Base-by-base conservation (phyloP, 768 basidiomycete genomes). In the Pleurotus giganteus region DNA sequence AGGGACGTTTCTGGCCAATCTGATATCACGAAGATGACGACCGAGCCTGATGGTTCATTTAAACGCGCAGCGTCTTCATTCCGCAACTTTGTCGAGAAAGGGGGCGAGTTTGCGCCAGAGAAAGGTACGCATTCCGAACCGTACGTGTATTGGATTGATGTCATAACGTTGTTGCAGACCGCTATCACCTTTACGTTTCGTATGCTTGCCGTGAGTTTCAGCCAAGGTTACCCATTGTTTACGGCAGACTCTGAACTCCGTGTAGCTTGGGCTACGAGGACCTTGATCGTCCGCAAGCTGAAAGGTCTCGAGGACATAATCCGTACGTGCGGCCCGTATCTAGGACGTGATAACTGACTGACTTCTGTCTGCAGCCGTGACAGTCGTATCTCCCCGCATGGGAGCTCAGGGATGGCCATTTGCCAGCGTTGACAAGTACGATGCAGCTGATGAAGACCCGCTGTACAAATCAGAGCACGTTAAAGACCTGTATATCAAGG, bases 121-220 rank as follows among this genome's bases (percentile, higher is more conserved):
- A 82, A 75, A 70, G 90, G 92, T 88, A 57, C 49, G 78, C 67
- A 29, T 4, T n/a, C 12, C 24, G 51, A 51, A 17, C 49, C 26
- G 8, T 9, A 19, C 43, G 5, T 24, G 13, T 36, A 6, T 4
- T 53, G 15, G 45, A 26, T 24, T 24, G 19, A 45, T n/a, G 29
- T 2, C 17, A 46, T 11, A 46, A 34, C 2, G 24, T n/a, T 42
- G 50, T 47, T 42, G 23, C 60, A 93, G 93, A 85, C 57, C 86
- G 95, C 42, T 98, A 98, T 67, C 90, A 91, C 61, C 89, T 96
- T 60, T 96, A 91, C 63, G 90, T 97, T 55, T 89, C 89, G 3
- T 84, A 85, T 59, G 84, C 88, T 1, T 98, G 94, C 63, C 94
- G 89, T 91, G 59, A 66, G 87, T 63, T 61, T 44, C 34, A 36